A percentile compares a stretch with the other conserved stretches of the same genome.
Conservation (phyloP, 805 yeast genomes). For the Cyberlindnera subsufficiens region DNA sequence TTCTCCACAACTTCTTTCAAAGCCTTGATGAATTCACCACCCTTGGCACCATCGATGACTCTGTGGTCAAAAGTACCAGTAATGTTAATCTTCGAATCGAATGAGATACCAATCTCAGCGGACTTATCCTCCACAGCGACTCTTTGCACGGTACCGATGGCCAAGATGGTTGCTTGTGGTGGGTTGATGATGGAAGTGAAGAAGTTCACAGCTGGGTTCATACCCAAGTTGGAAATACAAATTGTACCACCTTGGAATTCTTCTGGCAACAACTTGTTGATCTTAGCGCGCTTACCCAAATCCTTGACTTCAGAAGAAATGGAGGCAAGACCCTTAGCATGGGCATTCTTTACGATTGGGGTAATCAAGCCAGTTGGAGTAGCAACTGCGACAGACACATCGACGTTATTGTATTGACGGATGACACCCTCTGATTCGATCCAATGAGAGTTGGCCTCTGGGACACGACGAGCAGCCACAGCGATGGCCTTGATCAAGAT, state of each 20-base stretch:
- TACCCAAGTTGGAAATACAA: conserved; percentile 97
- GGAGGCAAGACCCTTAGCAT: conserved; percentile 74
- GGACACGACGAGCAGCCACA: conserved; percentile 82
- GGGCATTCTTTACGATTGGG: conserved; percentile 88
- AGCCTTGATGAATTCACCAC: conserved; percentile 94
- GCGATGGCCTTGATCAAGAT: conserved; percentile 92
- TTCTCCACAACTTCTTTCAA: conserved; percentile 88
- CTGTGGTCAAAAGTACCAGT: conserved; percentile 99
- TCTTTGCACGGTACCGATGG: conserved; percentile 89
- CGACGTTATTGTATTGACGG: conserved; percentile 87
- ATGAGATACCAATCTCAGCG: conserved; percentile 85
- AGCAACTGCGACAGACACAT: conserved; percentile 97
- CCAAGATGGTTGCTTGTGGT: conserved; percentile 92
- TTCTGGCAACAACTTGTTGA: conserved; percentile 86
- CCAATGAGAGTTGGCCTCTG: conserved; percentile 93
- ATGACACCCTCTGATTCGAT: conserved; percentile 82
- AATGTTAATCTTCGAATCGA: conserved; percentile 84
- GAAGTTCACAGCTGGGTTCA: conserved; percentile 89
- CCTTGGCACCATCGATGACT: conserved; percentile 95
- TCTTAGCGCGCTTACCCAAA: conserved; percentile 93
- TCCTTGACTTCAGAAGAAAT: conserved; percentile 86
- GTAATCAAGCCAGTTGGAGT: conserved; percentile 97
- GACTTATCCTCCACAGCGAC: conserved; percentile 90
- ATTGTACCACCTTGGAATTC: conserved; percentile 99
- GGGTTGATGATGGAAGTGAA: conserved; percentile 98